A percentile compares a stretch with the other conserved stretches of the same genome.
These are phyloP conservation scores for Termitomyces sp. DNA, from an alignment of 768 basidiomycete genomes.

Conservation along the genomic window DNA sequence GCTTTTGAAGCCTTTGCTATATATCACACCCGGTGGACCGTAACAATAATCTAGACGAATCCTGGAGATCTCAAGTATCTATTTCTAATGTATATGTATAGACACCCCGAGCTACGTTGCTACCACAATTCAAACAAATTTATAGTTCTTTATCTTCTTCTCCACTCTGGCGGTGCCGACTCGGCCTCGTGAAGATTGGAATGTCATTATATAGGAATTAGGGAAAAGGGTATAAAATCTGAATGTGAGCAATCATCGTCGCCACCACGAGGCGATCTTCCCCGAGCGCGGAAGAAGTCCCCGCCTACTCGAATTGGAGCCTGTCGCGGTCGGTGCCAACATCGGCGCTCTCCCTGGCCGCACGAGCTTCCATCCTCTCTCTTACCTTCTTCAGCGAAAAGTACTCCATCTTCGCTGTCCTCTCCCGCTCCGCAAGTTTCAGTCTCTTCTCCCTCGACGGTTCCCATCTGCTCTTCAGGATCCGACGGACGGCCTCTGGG, in stretches of 20 bases:
- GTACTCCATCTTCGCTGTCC: constrained; percentile 35
- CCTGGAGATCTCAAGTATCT: constrained; percentile 14
- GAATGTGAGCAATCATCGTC: constrained; percentile 3
- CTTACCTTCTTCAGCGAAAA: constrained; percentile 32
- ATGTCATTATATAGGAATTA: not conserved
- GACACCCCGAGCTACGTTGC: not conserved
- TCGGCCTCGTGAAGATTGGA: constrained; percentile 5
- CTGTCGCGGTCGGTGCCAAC: constrained; percentile 20
- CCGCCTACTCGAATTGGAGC: constrained; percentile 34
- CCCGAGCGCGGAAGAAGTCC: constrained; percentile 13
- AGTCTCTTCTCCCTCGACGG: constrained; percentile 50
- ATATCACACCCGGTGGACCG: not conserved
- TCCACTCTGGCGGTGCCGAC: constrained; percentile 4
- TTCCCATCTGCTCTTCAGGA: constrained; percentile 72
- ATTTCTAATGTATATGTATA: constrained; percentile 19
- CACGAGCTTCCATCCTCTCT: constrained; percentile 36
- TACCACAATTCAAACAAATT: not conserved
- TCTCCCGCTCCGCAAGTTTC: constrained; percentile 46
- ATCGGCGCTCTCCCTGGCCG: constrained; percentile 22
- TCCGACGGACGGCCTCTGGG: constrained; percentile 75
- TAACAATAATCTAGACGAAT: constrained; percentile 10
- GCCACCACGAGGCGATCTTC: constrained; percentile 10
- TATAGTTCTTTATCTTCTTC: not conserved
- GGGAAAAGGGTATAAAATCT: constrained; percentile 2
- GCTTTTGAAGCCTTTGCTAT: constrained; percentile 3